Conservation (phyloP, 805 yeast species). For the Jamesozyma spencerorum region DNA sequence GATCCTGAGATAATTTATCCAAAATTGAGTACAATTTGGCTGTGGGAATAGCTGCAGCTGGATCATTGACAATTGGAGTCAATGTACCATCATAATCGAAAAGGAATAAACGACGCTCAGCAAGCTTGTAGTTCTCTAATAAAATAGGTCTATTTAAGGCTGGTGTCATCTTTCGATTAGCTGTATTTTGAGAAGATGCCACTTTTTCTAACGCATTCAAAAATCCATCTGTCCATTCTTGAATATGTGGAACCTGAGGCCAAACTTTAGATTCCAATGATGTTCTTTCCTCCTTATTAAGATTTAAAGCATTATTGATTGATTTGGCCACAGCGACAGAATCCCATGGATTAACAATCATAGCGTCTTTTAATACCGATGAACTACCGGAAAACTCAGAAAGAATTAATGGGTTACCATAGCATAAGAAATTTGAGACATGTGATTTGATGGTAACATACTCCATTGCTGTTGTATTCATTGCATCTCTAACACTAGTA, state of each 20-base stretch:
- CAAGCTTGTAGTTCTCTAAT: slow-evolving; percentile 46
- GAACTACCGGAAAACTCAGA: slow-evolving; percentile 93
- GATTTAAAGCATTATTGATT: slow-evolving; percentile 56
- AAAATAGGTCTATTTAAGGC: slow-evolving; percentile 66
- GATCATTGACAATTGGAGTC: slow-evolving; percentile 93
- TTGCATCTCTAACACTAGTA: slow-evolving; percentile 89
- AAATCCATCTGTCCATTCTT: slow-evolving; percentile 67
- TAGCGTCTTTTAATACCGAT: slow-evolving; percentile 58
- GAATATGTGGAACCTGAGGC: slow-evolving; percentile 63
- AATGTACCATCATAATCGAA: slow-evolving; percentile 97
- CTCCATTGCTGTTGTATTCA: slow-evolving; percentile 91
- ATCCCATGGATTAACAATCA: slow-evolving; percentile 95
- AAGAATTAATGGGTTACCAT: slow-evolving; percentile 63
- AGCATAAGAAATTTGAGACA: slow-evolving; percentile 19
- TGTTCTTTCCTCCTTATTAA: slow-evolving; percentile 40
- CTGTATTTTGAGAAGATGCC: slow-evolving; percentile 36
- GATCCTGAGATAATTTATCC: slow-evolving; percentile 56
- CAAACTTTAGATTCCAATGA: slow-evolving; percentile 47
- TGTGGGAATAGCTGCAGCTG: slow-evolving; percentile 96
- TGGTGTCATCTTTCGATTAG: slow-evolving; percentile 56
- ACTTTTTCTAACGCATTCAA: slow-evolving; percentile 36
- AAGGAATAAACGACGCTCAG: slow-evolving; percentile 66
- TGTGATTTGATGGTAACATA: slow-evolving; percentile 79
- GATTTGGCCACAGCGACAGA: slow-evolving; percentile 84
- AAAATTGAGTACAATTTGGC: slow-evolving; percentile 55